Base-by-base conservation (phyloP, 1,139 yeast genomes). In the Geotrichum histeridarum region DNA sequence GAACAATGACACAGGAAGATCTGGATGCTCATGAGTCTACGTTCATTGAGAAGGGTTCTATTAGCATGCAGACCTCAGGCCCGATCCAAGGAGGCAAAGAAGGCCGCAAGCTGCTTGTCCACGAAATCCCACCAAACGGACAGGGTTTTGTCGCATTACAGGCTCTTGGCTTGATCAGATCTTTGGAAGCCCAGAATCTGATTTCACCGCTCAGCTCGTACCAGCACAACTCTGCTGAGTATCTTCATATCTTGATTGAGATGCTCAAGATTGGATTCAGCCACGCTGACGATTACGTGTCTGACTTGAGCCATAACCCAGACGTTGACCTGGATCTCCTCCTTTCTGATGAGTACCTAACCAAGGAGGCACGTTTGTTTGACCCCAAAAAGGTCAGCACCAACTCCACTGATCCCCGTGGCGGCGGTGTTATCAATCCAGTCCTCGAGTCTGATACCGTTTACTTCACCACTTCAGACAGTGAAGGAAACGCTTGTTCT, bases 101-200 rank as follows among this genome's bases (percentile, higher is more conserved):
- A 9, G 30, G 36, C 17, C 18, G 42, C 8, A 51, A 46, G 17
- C 81, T 59, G 32, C 60, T 59, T n/a, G 64, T 73, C 41, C 84
- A 88, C 85, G 93, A 85, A 65, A 83, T 84, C 57, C 93, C 95
- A 7, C 94, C 95, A 32, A 86, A 83, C 66, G 90, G 94, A 4
- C 88, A 86, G 54, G 94, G 94, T 1, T 70, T 86, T 38, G 86
- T 86, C 47, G 93, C 90, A 0, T 71, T 86, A 48, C 70, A 84
- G 44, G 81, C 91, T 0, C 69, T 85, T 53, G 94, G 94, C 0
- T 73, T 84, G 46, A 77, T 87, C 57, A 78, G 77, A 59, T 78
- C 80, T 45, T 80, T 82, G 51, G 75, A 73, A 15, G 60, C 68
- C 35, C 62, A 64, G 43, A 80, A 80, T 0, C 68, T 63, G 8